These are phyloP conservation scores for Ascochyta rabiei DNA, from an alignment of 2,329 filamentous ascomycete species.

Conservation along the genomic window DNA sequence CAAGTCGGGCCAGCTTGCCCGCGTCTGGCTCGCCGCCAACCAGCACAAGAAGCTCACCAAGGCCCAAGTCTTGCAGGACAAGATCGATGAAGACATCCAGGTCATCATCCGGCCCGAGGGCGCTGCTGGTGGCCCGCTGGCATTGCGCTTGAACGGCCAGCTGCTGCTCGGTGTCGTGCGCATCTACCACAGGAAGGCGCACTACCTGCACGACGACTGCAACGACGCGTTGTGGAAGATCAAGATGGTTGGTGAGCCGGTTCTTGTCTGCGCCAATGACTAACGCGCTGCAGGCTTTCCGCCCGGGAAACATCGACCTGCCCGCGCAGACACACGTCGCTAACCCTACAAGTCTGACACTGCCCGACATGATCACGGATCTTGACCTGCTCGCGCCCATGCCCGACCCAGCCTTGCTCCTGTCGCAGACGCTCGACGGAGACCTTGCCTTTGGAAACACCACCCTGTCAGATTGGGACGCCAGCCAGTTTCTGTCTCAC, in stretches of 20 bases:
- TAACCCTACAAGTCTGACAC: constrained; percentile 82
- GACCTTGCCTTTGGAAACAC: constrained; percentile 47
- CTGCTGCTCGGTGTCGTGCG: constrained; percentile 92
- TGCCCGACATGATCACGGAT: constrained; percentile 91
- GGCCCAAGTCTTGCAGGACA: constrained; percentile 91
- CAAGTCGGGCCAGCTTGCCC: constrained; percentile 95
- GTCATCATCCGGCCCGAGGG: constrained; percentile 81
- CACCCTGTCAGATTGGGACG: constrained; percentile 60
- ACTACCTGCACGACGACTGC: constrained; percentile 95
- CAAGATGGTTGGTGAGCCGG: constrained; percentile 74
- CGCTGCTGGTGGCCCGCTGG: constrained; percentile 81
- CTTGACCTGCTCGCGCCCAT: constrained; percentile 80
- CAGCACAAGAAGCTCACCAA: constrained; percentile 98
- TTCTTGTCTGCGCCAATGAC: not conserved
- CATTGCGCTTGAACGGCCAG: constrained; percentile 90
- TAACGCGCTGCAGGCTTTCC: constrained; percentile 70
- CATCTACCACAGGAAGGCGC: constrained; percentile 96
- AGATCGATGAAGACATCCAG: constrained; percentile 92
- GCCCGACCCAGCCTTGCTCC: constrained; percentile 83
- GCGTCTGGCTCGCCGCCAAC: constrained; percentile 98
- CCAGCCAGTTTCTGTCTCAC: constrained; percentile 80
- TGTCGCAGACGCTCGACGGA: constrained; percentile 70
- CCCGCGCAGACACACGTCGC: constrained; percentile 77
- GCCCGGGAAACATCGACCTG: constrained; percentile 94
- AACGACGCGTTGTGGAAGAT: constrained; percentile 98